Evolutionary conservation across 192 early-diverging fungal genomes (phyloP).

Genomic region (Backusella mclennaniae): DNA sequence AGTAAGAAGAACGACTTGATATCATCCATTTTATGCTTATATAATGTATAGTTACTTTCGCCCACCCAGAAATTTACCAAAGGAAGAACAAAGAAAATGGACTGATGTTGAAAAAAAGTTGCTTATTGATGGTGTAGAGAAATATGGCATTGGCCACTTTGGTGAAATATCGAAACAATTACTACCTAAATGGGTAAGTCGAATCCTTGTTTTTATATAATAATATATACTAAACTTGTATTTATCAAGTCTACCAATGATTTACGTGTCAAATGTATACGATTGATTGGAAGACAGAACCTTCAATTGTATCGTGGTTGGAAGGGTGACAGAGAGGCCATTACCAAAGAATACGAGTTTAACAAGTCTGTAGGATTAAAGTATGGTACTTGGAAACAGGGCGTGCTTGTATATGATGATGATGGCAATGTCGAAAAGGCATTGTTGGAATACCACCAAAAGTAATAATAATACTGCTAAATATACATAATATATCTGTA

Average conservation of each 20-base stretch:
- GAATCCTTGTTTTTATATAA: background rate
- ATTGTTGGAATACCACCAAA: constrained; percentile 32
- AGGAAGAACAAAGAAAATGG: constrained; percentile 73
- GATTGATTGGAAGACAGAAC: constrained; percentile 85
- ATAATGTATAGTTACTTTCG: constrained; percentile 60
- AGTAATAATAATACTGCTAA: background rate
- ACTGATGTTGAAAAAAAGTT: constrained; percentile 74
- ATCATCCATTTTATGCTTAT: background rate
- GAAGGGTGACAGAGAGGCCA: constrained; percentile 71
- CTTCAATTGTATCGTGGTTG: constrained; percentile 84
- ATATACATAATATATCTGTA: background rate
- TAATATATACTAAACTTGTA: background rate
- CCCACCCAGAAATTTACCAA: constrained; percentile 64
- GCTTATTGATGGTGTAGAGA: constrained; percentile 79
- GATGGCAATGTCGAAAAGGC: constrained; percentile 69
- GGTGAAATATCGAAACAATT: constrained; percentile 78
- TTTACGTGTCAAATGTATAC: constrained; percentile 80
- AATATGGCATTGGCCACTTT: constrained; percentile 86
- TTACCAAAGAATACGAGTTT: constrained; percentile 69
- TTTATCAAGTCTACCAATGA: constrained; percentile 63
- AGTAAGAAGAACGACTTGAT: background rate
- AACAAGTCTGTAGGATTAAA: constrained; percentile 81
- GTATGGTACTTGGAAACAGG: constrained; percentile 76
- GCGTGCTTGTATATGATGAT: constrained; percentile 81
- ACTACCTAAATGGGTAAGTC: constrained; percentile 73